phyloP scores from a whole-genome alignment of 2,329 filamentous ascomycete genomes.

The Aspergillus flavus region DNA sequence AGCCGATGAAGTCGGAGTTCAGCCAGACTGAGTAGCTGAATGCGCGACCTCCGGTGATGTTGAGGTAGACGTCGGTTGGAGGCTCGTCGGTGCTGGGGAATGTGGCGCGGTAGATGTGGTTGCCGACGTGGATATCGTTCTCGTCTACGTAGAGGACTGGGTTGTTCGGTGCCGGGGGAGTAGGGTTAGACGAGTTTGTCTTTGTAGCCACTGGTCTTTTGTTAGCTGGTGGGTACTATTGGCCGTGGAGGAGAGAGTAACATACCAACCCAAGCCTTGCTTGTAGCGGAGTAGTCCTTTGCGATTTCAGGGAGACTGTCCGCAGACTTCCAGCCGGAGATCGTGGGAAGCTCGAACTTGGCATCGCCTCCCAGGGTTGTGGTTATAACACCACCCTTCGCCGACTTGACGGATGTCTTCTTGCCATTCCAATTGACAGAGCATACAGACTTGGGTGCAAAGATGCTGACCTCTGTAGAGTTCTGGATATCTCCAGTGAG shows the following conservation, averaged over 20 bases:
- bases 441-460: slow-evolving; percentile 50
- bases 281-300: slow-evolving; percentile 41
- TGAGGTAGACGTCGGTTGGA: slow-evolving; percentile 46
- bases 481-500: slow-evolving; percentile 52
- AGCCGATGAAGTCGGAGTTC: slow-evolving; percentile 60
- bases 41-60: slow-evolving; percentile 57
- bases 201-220: slow-evolving; percentile 39
- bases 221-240: neutral
- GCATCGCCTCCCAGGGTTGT: slow-evolving; percentile 39
- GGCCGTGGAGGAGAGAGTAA: neutral
- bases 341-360: slow-evolving; percentile 35
- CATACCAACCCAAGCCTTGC: slow-evolving; percentile 36
- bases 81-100: slow-evolving; percentile 37
- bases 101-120: slow-evolving; percentile 49
- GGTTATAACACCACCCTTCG: slow-evolving; percentile 39
- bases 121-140: slow-evolving; percentile 47
- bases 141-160: slow-evolving; percentile 52
- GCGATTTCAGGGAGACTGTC: slow-evolving; percentile 49
- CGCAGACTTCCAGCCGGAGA: slow-evolving; percentile 44
- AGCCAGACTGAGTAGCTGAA: slow-evolving; percentile 61
- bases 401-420: slow-evolving; percentile 19
- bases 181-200: slow-evolving; percentile 44
- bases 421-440: slow-evolving; percentile 57
- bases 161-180: slow-evolving; percentile 43
- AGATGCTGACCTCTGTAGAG: slow-evolving; percentile 48